These are phyloP conservation scores for Cronartium quercuum DNA, from an alignment of 1,284 basidiomycete species.

Conservation along the genomic window DNA sequence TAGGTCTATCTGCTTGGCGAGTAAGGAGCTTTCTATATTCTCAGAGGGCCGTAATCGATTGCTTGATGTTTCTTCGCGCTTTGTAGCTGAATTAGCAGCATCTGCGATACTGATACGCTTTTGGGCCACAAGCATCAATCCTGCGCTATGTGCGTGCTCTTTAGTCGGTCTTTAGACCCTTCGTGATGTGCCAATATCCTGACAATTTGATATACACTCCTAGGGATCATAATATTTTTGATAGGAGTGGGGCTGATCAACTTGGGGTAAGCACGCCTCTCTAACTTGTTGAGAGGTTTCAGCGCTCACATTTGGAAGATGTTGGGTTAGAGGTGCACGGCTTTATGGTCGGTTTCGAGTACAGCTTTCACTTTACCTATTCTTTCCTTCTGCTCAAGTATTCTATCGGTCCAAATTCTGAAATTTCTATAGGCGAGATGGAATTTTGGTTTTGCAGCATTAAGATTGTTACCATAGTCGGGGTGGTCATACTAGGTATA, in stretches of 20 bases:
- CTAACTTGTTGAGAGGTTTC: no score
- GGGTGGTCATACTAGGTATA: slow-evolving; percentile 58
- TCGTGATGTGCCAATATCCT: neutral
- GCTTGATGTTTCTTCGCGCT: neutral
- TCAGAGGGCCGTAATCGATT: neutral
- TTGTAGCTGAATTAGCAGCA: slow-evolving; percentile 34
- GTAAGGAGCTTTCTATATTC: slow-evolving; percentile 5
- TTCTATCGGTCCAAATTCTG: neutral
- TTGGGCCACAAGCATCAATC: slow-evolving; percentile 25
- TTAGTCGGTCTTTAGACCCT: neutral
- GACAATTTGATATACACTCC: neutral
- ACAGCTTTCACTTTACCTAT: neutral
- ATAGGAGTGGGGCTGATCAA: slow-evolving; percentile 11
- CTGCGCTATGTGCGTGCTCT: slow-evolving; percentile 28
- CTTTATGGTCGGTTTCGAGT: neutral
- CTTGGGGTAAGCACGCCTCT: neutral
- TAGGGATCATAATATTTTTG: slow-evolving; percentile 36
- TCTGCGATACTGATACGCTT: slow-evolving; percentile 31
- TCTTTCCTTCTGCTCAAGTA: neutral
- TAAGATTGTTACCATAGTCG: slow-evolving; percentile 57
- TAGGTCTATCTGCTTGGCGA: slow-evolving; percentile 26
- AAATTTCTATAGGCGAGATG: slow-evolving; percentile 50
- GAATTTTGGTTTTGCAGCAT: slow-evolving; percentile 59
- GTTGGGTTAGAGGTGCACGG: neutral
- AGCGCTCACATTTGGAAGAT: neutral